Conservation (phyloP, 208 protist genomes). For the Trypanosoma boissoni region DNA sequence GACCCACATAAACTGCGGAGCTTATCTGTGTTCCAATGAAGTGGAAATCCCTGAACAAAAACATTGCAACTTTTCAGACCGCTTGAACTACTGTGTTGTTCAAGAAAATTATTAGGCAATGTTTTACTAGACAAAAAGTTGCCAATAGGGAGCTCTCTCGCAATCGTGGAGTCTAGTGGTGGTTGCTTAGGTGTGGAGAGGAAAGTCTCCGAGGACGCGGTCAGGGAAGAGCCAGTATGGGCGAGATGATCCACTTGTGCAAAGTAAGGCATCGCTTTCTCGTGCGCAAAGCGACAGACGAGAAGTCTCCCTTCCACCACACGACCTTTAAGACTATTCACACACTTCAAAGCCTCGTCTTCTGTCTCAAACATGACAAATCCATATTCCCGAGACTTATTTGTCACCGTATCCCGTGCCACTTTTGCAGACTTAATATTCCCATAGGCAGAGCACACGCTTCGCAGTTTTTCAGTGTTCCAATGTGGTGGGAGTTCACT, state of each 20-base stretch:
- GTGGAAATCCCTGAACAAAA: constrained; percentile 25
- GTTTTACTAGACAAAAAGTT: neutral
- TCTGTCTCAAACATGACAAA: constrained; percentile 64
- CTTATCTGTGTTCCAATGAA: constrained; percentile 28
- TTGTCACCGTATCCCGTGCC: constrained; percentile 41
- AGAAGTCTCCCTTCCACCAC: constrained; percentile 27
- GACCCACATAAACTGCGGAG: constrained; percentile 22
- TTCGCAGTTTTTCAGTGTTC: constrained; percentile 58
- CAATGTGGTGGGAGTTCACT: constrained; percentile 55
- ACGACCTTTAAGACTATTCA: constrained; percentile 26
- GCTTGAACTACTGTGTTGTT: neutral
- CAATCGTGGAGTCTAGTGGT: neutral
- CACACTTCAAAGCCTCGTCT: constrained; percentile 38
- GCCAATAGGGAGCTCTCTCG: too few relatives aligned
- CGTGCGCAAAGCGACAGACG: constrained; percentile 51
- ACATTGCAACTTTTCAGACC: constrained; percentile 21
- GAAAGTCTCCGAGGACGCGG: neutral
- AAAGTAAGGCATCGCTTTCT: constrained; percentile 54
- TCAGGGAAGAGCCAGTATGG: neutral
- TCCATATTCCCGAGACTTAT: constrained; percentile 54
- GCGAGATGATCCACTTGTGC: constrained; percentile 11
- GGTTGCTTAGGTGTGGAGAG: neutral
- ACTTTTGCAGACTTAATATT: constrained; percentile 60
- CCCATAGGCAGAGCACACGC: constrained; percentile 45
- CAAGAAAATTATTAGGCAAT: neutral